phyloP scores from a whole-genome alignment of 805 yeast genomes.

The Crinitomyces ghanaensis region DNA sequence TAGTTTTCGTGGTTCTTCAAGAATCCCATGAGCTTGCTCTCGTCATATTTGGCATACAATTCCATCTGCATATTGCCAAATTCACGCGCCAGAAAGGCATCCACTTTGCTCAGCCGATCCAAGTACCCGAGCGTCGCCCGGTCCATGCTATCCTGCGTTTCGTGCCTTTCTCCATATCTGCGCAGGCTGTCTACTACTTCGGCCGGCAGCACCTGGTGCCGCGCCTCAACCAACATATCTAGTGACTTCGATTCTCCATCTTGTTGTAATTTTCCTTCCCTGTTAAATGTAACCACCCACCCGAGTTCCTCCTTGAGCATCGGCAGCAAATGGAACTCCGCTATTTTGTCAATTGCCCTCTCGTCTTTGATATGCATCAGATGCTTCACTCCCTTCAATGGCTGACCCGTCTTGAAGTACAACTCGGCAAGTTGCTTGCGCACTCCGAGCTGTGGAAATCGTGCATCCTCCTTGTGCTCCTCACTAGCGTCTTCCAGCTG shows the following conservation, averaged over 20 bases:
- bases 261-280: too few species aligned
- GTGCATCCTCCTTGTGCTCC: constrained; percentile 6
- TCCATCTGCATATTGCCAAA: constrained; percentile 59
- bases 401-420: constrained; percentile 47
- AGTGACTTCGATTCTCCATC: too few species aligned
- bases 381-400: constrained; percentile 52
- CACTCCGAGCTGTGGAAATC: constrained; percentile 7
- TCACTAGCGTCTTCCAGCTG: constrained; percentile 38
- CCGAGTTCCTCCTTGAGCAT: constrained; percentile 41
- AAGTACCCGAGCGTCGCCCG: too few species aligned
- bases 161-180: too few species aligned
- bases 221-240: constrained; percentile 44
- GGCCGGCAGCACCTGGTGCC: constrained; percentile 53
- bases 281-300: constrained; percentile 21
- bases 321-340: constrained; percentile 50
- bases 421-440: constrained; percentile 28
- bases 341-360: constrained; percentile 44
- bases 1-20: constrained; percentile 44
- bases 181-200: constrained; percentile 38
- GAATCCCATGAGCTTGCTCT: constrained; percentile 44
- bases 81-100: constrained; percentile 41
- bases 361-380: constrained; percentile 46
- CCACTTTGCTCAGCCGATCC: constrained; percentile 43
- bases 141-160: too few species aligned
- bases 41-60: constrained; percentile 53